Percentiles rank a stretch among this genome's conserved stretches.
Evolutionary conservation across 75 land plant species (phyloP).

Genomic region (Pinus tabuliformis): DNA sequence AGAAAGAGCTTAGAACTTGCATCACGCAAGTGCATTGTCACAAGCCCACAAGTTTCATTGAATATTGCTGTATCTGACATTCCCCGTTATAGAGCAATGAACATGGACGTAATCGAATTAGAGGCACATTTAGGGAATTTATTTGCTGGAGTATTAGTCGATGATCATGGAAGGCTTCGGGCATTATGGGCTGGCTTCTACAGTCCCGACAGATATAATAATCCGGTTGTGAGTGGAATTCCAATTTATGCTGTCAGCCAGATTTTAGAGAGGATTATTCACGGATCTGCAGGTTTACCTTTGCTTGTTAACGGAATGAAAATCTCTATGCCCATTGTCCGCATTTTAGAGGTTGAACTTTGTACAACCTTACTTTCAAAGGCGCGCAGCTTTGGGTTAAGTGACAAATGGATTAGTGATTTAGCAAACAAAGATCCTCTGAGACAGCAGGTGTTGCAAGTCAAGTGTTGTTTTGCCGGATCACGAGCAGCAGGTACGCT

Average conservation of each 20-base stretch:
- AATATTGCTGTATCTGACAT: no score
- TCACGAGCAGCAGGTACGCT: conserved; percentile 64
- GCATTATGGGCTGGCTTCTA: conserved; percentile 46
- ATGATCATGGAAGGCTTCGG: conserved; percentile 21
- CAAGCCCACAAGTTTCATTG: no score
- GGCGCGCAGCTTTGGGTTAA: conserved; percentile 87
- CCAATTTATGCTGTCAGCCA: conserved; percentile 72
- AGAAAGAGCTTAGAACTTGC: no score
- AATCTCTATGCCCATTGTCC: conserved; percentile 72
- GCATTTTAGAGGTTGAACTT: conserved; percentile 82
- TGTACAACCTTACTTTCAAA: conserved; percentile 88
- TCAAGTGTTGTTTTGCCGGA: conserved; percentile 86
- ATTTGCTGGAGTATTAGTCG: conserved; percentile 29
- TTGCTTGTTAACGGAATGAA: conserved; percentile 68
- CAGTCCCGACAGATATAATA: conserved; percentile 62
- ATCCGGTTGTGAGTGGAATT: conserved; percentile 80
- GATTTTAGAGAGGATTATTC: conserved; percentile 67
- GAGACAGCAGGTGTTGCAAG: conserved; percentile 74
- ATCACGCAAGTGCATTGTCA: no score
- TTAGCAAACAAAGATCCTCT: conserved; percentile 81
- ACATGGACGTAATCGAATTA: conserved; percentile 40
- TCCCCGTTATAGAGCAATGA: conserved; percentile 18
- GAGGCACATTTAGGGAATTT: conserved; percentile 21
- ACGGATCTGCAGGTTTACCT: conserved; percentile 51
- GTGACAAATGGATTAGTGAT: conserved; percentile 80